A percentile compares a stretch with the other conserved stretches of the same genome.
Conservation (phyloP, 2,329 filamentous ascomycete species). For the Fusarium setosum region DNA sequence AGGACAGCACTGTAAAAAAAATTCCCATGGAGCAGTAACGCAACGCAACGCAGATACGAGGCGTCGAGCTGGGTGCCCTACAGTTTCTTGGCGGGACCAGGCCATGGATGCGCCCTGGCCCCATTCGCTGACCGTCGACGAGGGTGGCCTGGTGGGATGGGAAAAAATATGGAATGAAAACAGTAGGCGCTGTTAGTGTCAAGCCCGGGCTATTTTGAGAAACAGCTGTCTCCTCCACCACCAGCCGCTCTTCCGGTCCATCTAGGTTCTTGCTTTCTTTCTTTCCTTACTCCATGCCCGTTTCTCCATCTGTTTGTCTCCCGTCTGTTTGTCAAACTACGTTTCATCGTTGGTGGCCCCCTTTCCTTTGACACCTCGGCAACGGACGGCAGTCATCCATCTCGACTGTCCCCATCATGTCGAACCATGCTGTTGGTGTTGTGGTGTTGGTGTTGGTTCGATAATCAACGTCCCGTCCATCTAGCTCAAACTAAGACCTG, state of each 20-base stretch:
- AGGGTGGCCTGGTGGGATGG: slow-evolving; percentile 7
- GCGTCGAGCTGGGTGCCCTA: background rate
- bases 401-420: background rate
- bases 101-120: background rate
- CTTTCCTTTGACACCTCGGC: background rate
- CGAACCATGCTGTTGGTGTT: background rate
- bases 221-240: background rate
- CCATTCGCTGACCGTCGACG: slow-evolving; percentile 26
- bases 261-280: background rate
- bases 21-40: slow-evolving; percentile 3
- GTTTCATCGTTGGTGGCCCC: too few relatives aligned
- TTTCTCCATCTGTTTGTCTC: background rate
- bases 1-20: background rate
- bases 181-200: slow-evolving; percentile 7
- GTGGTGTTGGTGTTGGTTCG: background rate
- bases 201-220: slow-evolving; percentile 33
- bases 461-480: background rate
- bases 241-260: slow-evolving; percentile 1
- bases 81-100: background rate
- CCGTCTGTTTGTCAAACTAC: background rate
- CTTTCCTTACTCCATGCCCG: background rate
- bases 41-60: slow-evolving; percentile 30
- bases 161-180: background rate
- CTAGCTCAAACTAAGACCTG: background rate
- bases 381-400: background rate